phyloP scores from a whole-genome alignment of 2,329 filamentous ascomycete species.

The Pseudocercospora fijiensis region DNA sequence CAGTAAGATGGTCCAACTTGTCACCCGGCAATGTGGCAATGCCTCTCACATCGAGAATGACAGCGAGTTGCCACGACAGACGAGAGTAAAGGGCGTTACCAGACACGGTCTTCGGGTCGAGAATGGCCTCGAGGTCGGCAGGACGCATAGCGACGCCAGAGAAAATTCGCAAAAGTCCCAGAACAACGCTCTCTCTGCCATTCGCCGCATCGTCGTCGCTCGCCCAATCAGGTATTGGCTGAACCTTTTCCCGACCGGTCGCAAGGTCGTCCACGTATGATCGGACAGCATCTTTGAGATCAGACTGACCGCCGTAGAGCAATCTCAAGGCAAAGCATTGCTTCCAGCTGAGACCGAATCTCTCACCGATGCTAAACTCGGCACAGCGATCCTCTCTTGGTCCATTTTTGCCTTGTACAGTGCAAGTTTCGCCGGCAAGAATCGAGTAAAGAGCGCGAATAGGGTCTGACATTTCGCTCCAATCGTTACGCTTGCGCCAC shows the following conservation, averaged over 20 bases:
- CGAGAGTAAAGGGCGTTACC: slow-evolving; percentile 72
- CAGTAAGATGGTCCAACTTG: slow-evolving; percentile 66
- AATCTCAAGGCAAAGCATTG: slow-evolving; percentile 88
- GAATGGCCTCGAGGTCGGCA: slow-evolving; percentile 61
- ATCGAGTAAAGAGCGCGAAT: slow-evolving; percentile 88
- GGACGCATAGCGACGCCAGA: slow-evolving; percentile 32
- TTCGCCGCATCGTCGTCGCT: slow-evolving; percentile 38
- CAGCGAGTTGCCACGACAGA: slow-evolving; percentile 81
- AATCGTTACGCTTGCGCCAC: slow-evolving; percentile 79
- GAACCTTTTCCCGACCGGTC: slow-evolving; percentile 65
- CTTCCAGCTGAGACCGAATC: slow-evolving; percentile 87
- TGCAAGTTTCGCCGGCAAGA: slow-evolving; percentile 80
- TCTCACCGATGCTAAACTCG: slow-evolving; percentile 77
- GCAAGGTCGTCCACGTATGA: slow-evolving; percentile 72
- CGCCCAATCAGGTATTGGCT: slow-evolving; percentile 66
- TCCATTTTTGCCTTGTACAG: slow-evolving; percentile 74
- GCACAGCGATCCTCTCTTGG: slow-evolving; percentile 76
- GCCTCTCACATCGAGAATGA: slow-evolving; percentile 45
- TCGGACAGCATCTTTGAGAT: slow-evolving; percentile 69
- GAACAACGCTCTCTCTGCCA: slow-evolving; percentile 73
- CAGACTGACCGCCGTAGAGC: slow-evolving; percentile 75
- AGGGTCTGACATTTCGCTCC: slow-evolving; percentile 82
- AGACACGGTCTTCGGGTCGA: slow-evolving; percentile 75
- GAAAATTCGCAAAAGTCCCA: slow-evolving; percentile 74
- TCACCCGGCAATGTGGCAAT: slow-evolving; percentile 27